Conservation (phyloP, 257 asterid genomes). For the Echites panduratus region DNA sequence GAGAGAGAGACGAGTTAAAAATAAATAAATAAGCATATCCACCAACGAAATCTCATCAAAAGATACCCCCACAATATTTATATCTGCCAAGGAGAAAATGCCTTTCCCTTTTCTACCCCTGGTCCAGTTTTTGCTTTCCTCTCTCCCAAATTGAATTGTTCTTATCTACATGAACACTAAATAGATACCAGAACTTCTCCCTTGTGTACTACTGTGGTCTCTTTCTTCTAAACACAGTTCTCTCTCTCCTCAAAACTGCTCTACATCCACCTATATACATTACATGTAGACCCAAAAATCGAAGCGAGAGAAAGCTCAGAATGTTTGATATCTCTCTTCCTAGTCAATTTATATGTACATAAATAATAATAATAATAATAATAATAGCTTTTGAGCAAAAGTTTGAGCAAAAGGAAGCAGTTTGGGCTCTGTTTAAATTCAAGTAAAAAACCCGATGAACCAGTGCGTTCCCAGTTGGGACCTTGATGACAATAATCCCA, state of each 20-base stretch:
- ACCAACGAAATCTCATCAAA: slow-evolving; percentile 16
- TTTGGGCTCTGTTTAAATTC: neutral
- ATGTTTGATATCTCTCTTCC: neutral
- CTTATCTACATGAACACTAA: slow-evolving; percentile 23
- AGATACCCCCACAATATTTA: slow-evolving; percentile 9
- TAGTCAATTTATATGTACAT: neutral
- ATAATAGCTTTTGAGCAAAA: too few relatives aligned
- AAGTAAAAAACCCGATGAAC: slow-evolving; percentile 28
- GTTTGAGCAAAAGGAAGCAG: neutral
- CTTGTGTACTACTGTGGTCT: neutral
- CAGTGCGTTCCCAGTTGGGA: slow-evolving; percentile 82
- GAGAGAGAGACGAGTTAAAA: neutral
- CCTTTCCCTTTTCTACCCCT: slow-evolving; percentile 13
- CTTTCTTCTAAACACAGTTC: too few relatives aligned
- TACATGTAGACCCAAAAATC: neutral
- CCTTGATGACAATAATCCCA: slow-evolving; percentile 27
- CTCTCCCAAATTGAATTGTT: slow-evolving; percentile 11
- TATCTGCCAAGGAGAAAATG: slow-evolving; percentile 11
- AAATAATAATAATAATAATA: too few relatives aligned
- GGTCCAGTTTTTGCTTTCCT: slow-evolving; percentile 26
- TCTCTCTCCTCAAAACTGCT: neutral
- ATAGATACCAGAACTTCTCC: slow-evolving; percentile 14
- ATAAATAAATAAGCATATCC: neutral
- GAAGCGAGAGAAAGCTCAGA: neutral
- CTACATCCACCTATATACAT: slow-evolving; percentile 30